Evolutionary conservation across 768 basidiomycete species (phyloP).

Genomic region (Postia placenta): DNA sequence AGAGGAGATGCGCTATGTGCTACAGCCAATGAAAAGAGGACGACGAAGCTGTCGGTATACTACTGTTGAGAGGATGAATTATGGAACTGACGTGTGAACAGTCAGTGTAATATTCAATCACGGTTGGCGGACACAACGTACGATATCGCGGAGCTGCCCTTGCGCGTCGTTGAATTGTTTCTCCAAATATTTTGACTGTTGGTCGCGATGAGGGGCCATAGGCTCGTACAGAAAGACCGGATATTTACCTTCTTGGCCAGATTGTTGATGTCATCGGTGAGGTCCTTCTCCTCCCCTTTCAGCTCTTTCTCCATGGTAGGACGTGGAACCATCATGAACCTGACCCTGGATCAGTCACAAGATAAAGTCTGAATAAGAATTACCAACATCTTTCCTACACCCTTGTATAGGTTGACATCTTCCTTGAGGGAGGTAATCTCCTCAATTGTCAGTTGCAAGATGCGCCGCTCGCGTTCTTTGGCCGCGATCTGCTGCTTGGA

Average conservation of each 20-base stretch:
- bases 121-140: constrained; percentile 21
- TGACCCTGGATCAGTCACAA: constrained; percentile 23
- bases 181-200: constrained; percentile 83
- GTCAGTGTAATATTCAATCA: not conserved
- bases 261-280: constrained; percentile 76
- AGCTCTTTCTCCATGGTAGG: constrained; percentile 73
- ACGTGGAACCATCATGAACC: constrained; percentile 89
- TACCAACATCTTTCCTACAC: constrained; percentile 90
- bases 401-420: constrained; percentile 83
- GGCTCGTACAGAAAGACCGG: not conserved
- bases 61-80: constrained; percentile 31
- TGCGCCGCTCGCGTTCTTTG: constrained; percentile 87
- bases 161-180: constrained; percentile 93
- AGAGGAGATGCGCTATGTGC: not conserved
- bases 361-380: not conserved
- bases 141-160: constrained; percentile 79
- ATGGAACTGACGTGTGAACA: constrained; percentile 41
- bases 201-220: not conserved
- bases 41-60: not conserved
- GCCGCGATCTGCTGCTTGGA: constrained; percentile 68
- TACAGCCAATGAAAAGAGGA: not conserved
- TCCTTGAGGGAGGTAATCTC: constrained; percentile 70
- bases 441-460: constrained; percentile 82
- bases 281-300: constrained; percentile 70
- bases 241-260: constrained; percentile 75